phyloP scores from a whole-genome alignment of 2,329 filamentous ascomycete genomes.

The Exophiala oligosperma region DNA sequence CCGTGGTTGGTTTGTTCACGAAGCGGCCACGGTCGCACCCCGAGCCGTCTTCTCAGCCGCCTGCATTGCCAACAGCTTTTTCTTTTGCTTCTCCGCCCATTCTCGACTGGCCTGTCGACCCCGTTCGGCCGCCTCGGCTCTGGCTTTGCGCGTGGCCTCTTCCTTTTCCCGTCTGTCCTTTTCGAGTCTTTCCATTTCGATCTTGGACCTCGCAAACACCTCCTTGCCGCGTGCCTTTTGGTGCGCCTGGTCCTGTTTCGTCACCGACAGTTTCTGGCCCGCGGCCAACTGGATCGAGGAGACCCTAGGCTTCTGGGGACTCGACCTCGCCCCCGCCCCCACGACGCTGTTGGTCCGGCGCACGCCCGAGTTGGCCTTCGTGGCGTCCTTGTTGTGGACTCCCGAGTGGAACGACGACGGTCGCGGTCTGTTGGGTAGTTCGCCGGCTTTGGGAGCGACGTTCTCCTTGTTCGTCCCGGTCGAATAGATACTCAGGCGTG shows the following conservation, averaged over 20 bases:
- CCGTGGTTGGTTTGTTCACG: no score
- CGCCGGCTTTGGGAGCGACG: constrained; percentile 13
- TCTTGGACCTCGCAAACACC: constrained; percentile 30
- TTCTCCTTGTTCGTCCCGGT: constrained; percentile 27
- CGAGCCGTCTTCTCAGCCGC: constrained; percentile 8
- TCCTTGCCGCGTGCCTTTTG: constrained; percentile 34
- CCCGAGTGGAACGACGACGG: constrained; percentile 10
- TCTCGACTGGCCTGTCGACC: constrained; percentile 36
- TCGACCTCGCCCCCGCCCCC: background rate
- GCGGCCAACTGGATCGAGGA: constrained; percentile 19
- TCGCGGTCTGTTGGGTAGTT: constrained; percentile 6
- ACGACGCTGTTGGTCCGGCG: constrained; percentile 18
- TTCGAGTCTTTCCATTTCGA: constrained; percentile 29
- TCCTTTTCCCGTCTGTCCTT: constrained; percentile 35
- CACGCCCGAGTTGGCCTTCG: constrained; percentile 21
- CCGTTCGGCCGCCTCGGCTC: constrained; percentile 37
- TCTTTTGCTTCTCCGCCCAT: constrained; percentile 38
- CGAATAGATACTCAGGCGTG: constrained; percentile 39
- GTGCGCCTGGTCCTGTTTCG: constrained; percentile 22
- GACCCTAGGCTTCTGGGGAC: constrained; percentile 13
- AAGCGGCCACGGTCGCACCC: background rate
- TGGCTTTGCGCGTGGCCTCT: constrained; percentile 34
- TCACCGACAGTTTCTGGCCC: constrained; percentile 24
- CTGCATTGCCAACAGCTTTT: constrained; percentile 21
- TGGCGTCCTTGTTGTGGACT: constrained; percentile 8